Percentiles rank a stretch among this genome's conserved stretches.
These are phyloP conservation scores for Huntiella moniliformis DNA, from an alignment of 2,329 filamentous ascomycete genomes.

Conservation along the genomic window DNA sequence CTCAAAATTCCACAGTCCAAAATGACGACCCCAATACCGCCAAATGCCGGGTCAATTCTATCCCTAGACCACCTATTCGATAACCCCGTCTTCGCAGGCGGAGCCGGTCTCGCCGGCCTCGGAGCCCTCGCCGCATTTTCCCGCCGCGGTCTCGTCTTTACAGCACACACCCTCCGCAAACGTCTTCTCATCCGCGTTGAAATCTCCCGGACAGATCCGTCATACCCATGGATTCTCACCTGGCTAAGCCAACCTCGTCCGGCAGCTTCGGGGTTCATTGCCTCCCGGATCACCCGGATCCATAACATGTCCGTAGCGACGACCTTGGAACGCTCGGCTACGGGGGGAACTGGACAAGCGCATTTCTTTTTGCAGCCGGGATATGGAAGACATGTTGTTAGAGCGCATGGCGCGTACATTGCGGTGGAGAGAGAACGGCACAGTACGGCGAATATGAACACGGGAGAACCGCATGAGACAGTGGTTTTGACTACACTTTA, in stretches of 20 bases:
- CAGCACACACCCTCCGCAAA: slow-evolving; percentile 55
- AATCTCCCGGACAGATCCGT: slow-evolving; percentile 82
- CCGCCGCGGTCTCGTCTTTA: slow-evolving; percentile 55
- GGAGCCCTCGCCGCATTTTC: slow-evolving; percentile 66
- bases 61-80: slow-evolving; percentile 28
- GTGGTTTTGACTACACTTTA: slow-evolving; percentile 84
- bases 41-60: slow-evolving; percentile 13
- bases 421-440: slow-evolving; percentile 75
- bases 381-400: slow-evolving; percentile 72
- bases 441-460: slow-evolving; percentile 58
- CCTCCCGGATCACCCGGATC: slow-evolving; percentile 37
- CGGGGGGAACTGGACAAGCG: slow-evolving; percentile 43
- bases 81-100: slow-evolving; percentile 47
- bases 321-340: slow-evolving; percentile 29
- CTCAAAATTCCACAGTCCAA: neutral
- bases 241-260: slow-evolving; percentile 75
- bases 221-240: slow-evolving; percentile 82
- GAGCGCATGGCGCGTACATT: slow-evolving; percentile 74
- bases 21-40: neutral
- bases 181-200: slow-evolving; percentile 89
- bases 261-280: slow-evolving; percentile 39
- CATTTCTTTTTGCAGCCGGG: slow-evolving; percentile 81
- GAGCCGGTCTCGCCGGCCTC: slow-evolving; percentile 78
- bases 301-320: slow-evolving; percentile 41
- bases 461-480: slow-evolving; percentile 84